A percentile compares a stretch with the other conserved stretches of the same genome.
These are phyloP conservation scores for Yamadazyma laniorum DNA, from an alignment of 805 yeast species.

Conservation along the genomic window DNA sequence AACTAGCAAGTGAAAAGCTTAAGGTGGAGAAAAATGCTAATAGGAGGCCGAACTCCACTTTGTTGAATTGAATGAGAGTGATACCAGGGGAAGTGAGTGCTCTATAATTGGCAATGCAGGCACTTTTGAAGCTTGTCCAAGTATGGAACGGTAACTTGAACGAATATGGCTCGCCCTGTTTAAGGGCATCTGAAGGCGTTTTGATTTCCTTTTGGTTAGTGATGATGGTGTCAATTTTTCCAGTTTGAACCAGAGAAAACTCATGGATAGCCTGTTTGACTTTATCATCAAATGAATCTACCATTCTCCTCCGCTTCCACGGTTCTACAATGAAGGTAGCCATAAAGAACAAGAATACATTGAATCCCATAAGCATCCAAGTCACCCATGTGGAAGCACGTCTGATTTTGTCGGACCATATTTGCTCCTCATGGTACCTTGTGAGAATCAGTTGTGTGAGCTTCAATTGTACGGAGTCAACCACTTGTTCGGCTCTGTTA, in stretches of 20 bases:
- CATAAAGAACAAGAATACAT: constrained; percentile 69
- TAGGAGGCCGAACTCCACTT: constrained; percentile 21
- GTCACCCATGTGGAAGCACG: constrained; percentile 98
- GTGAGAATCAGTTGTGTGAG: constrained; percentile 77
- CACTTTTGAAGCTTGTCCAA: constrained; percentile 19
- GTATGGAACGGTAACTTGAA: constrained; percentile 11
- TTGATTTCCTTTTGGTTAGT: constrained; percentile 4
- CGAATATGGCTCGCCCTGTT: background rate
- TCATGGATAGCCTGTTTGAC: constrained; percentile 47
- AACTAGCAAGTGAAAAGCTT: constrained; percentile 3
- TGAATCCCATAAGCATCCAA: constrained; percentile 81
- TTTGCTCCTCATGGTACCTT: constrained; percentile 93
- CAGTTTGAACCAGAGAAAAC: constrained; percentile 13
- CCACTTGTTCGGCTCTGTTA: constrained; percentile 53
- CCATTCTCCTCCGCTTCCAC: constrained; percentile 82
- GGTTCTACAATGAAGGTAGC: constrained; percentile 93
- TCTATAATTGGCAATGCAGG: constrained; percentile 16
- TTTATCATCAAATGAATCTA: constrained; percentile 78
- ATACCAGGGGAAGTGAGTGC: constrained; percentile 16
- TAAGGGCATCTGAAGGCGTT: background rate
- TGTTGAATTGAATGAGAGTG: constrained; percentile 19
- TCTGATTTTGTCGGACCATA: constrained; percentile 96
- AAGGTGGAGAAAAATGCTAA: constrained; percentile 3
- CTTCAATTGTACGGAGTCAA: constrained; percentile 67
- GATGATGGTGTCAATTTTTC: constrained; percentile 11